phyloP scores from a whole-genome alignment of 805 yeast genomes.

The Teunomyces gatunensis region DNA sequence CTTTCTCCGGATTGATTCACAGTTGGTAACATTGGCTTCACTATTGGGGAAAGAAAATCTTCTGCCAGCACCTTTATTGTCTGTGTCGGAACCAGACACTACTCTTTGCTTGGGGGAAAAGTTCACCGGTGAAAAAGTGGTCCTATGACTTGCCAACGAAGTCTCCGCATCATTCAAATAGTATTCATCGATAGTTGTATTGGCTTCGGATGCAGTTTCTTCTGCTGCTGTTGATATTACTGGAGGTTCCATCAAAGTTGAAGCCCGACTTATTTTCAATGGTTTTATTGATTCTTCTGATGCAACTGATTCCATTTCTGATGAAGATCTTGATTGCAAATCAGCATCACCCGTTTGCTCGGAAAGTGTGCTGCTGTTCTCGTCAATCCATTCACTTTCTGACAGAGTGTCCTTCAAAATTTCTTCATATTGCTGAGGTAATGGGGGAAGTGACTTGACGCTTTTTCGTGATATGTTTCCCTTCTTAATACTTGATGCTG shows the following conservation, averaged over 20 bases:
- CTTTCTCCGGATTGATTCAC: conserved; percentile 5
- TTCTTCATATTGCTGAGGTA: background rate
- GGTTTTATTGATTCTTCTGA: conserved; percentile 13
- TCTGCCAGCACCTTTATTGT: conserved; percentile 36
- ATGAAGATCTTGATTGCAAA: background rate
- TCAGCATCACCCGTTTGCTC: background rate
- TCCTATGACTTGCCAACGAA: background rate
- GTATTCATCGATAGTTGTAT: conserved; percentile 7
- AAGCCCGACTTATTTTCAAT: conserved; percentile 11
- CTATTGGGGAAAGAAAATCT: conserved; percentile 39
- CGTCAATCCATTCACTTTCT: conserved; percentile 10
- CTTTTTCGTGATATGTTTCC: background rate
- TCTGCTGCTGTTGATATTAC: background rate
- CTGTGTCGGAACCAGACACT: conserved; percentile 18
- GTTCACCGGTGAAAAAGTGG: background rate
- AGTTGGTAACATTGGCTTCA: conserved; percentile 32
- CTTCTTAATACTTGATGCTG: background rate
- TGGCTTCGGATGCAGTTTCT: background rate
- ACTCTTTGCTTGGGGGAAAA: conserved; percentile 4
- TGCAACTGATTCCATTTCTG: background rate
- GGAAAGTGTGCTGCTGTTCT: background rate
- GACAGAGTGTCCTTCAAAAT: background rate
- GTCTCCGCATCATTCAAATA: conserved; percentile 7
- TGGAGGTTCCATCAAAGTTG: conserved; percentile 5
- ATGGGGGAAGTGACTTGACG: conserved; percentile 1